Percentiles rank a stretch among this genome's conserved stretches.
These are phyloP conservation scores for Tetracentron sinense DNA, from an alignment of 164 flowering plant genomes.

Conservation along the genomic window DNA sequence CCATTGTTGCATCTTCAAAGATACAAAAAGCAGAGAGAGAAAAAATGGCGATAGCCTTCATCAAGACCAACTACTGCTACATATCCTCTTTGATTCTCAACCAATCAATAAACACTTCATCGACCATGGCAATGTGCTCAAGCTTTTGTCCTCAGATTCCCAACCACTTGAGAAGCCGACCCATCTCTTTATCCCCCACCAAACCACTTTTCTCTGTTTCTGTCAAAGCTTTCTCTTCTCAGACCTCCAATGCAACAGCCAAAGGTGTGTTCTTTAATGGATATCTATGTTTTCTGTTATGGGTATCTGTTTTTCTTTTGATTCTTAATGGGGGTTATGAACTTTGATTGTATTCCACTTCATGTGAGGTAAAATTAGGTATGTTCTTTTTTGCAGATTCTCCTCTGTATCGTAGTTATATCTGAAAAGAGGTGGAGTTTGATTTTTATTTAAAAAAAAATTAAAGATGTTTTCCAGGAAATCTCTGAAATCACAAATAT, in stretches of 20 bases:
- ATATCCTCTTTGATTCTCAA: slow-evolving; percentile 17
- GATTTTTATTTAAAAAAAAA: too few relatives aligned
- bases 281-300: not conserved
- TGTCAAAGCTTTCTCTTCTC: slow-evolving; percentile 39
- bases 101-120: slow-evolving; percentile 3
- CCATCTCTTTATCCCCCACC: slow-evolving; percentile 26
- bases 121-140: slow-evolving; percentile 45
- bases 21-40: not conserved
- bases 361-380: not conserved
- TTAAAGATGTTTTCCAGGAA: not conserved
- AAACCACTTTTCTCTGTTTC: slow-evolving; percentile 25
- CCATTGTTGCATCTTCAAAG: not conserved
- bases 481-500: too few relatives aligned
- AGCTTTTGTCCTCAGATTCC: slow-evolving; percentile 37
- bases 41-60: not conserved
- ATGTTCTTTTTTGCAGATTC: not conserved
- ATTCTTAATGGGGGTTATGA: not conserved
- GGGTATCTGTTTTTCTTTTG: not conserved
- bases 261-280: slow-evolving; percentile 29
- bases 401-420: not conserved
- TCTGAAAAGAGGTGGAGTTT: not conserved
- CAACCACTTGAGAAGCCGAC: slow-evolving; percentile 20
- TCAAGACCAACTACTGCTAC: slow-evolving; percentile 7
- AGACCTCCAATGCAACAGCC: slow-evolving; percentile 25
- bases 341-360: too few relatives aligned